Evolutionary conservation across 139 green algal species (phyloP).

Genomic region (Tetraselmis striata): DNA sequence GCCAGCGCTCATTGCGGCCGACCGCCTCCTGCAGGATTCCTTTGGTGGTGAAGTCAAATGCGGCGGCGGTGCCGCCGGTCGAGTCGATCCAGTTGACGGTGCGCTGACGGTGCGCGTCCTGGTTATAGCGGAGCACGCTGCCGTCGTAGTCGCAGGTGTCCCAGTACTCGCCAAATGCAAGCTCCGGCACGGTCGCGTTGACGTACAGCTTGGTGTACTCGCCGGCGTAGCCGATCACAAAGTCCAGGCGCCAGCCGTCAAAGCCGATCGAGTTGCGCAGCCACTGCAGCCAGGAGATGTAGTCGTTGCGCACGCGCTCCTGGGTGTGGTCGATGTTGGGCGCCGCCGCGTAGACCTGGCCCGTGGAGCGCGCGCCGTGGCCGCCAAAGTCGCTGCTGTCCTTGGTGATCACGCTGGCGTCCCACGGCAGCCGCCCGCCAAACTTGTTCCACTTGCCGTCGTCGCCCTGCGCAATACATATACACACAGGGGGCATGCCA

Average conservation of each 20-base stretch:
- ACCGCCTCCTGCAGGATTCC: constrained; percentile 85
- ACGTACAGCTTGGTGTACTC: constrained; percentile 22
- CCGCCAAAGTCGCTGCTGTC: constrained; percentile 85
- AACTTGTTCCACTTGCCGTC: constrained; percentile 82
- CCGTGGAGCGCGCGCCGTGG: constrained; percentile 61
- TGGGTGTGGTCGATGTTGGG: constrained; percentile 94
- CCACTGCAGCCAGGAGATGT: background rate
- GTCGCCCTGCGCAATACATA: constrained; percentile 50
- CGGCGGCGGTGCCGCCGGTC: constrained; percentile 76
- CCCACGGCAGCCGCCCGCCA: constrained; percentile 87
- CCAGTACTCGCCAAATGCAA: constrained; percentile 94
- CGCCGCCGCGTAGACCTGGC: constrained; percentile 83
- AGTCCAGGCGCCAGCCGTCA: constrained; percentile 10
- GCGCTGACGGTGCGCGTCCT: constrained; percentile 81
- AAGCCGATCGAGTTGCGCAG: background rate
- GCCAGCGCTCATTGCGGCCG: constrained; percentile 85
- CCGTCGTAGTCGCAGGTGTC: constrained; percentile 58
- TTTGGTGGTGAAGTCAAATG: constrained; percentile 98
- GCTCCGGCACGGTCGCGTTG: constrained; percentile 48
- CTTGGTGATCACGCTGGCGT: constrained; percentile 65
- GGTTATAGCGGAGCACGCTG: constrained; percentile 93
- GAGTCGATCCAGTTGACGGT: constrained; percentile 89
- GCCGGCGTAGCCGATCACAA: constrained; percentile 44
- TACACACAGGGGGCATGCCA: no score
- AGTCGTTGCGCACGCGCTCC: constrained; percentile 53